Base-by-base conservation (phyloP, 192 early-diverging fungal species). In the Rhizophagus sp. region DNA sequence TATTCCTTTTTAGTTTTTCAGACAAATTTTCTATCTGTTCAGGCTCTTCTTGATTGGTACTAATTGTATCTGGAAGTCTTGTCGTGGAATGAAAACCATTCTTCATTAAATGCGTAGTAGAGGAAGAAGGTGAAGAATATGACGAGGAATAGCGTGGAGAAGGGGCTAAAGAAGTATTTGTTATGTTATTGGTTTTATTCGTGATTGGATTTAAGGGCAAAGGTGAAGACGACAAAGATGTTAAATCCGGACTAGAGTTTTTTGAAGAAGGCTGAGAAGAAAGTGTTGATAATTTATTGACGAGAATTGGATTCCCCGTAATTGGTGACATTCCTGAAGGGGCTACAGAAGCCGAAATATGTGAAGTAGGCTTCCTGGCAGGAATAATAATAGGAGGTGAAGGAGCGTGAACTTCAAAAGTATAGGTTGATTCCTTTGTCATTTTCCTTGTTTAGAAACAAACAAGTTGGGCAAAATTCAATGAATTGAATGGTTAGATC, bases 341-440 rank as follows among this genome's bases (percentile, higher is more conserved):
- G 0, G 65, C 25, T 24, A 24, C 11, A 27, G 63, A 27, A 12
- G 63, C 25, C n/a, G 63, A 27, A 64, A 64, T 64, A 24, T 64
- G n/a, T 12, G 63, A 64, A 10, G 8, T 33, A 66, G 65, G 13
- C 24, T 33, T 66, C 30, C 65, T 25, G 0, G 65, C 2, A 33
- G 65, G 65, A 15, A 66, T 66, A 66, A 66, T 33, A 66, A 66
- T 66, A 8, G 65, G 65, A 17, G 65, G 8, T 10, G 65, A 27
- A 66, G 65, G 25, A 33, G 65, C 17, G n/a, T 66, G 65, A 66
- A 66, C 65, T 66, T 66, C 65, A 66, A 66, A 66, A 34, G 65
- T 66, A 17, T n/a, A 12, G 17, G 27, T 25, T 17, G 65, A 33
- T 66, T 66, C 65, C 65, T 33, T 66, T 66, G 65, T 66, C 65